Evolutionary conservation across 352 stramenopile genomes (phyloP).

Genomic region (Globisporangium apiculatum): DNA sequence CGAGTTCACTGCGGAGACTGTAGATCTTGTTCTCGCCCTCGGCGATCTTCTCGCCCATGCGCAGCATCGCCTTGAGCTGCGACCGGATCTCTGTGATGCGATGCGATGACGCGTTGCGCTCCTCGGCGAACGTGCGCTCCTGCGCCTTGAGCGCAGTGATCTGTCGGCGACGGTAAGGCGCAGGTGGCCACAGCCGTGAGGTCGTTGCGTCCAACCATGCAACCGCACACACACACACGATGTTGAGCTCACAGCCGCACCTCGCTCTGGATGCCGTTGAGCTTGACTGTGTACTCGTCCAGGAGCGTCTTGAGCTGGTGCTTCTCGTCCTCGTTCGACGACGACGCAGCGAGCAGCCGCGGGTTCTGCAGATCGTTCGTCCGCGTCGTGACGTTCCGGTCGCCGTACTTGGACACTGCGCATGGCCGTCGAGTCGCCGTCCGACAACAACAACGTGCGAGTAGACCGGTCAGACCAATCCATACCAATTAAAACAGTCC

Average conservation of each 20-base stretch:
- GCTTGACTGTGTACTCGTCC: slow-evolving; percentile 28
- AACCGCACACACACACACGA: not conserved
- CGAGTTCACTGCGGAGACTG: slow-evolving; percentile 62
- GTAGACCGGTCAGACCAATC: too few relatives aligned
- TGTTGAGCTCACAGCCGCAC: slow-evolving; percentile 12
- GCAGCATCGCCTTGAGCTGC: slow-evolving; percentile 60
- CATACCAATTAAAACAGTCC: too few relatives aligned
- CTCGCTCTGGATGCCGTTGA: slow-evolving; percentile 47
- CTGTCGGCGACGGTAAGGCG: slow-evolving; percentile 7
- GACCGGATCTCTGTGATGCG: slow-evolving; percentile 62
- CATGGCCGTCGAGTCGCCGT: not conserved
- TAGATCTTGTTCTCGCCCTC: slow-evolving; percentile 67
- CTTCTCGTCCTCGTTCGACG: slow-evolving; percentile 76
- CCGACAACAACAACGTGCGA: too few relatives aligned
- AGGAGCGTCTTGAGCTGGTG: slow-evolving; percentile 45
- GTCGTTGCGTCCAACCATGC: not conserved
- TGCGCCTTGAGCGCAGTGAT: slow-evolving; percentile 57
- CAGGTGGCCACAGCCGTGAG: not conserved
- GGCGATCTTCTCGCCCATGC: slow-evolving; percentile 66
- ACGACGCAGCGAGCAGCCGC: slow-evolving; percentile 55
- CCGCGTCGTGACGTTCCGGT: slow-evolving; percentile 77
- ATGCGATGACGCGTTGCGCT: slow-evolving; percentile 50
- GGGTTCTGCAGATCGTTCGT: slow-evolving; percentile 75
- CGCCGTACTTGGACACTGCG: slow-evolving; percentile 77
- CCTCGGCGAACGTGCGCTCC: slow-evolving; percentile 53